Percentiles rank a stretch among this genome's conserved stretches.
phyloP scores from a whole-genome alignment of 306 rosid genomes.

The Gynostemma pentaphyllum region DNA sequence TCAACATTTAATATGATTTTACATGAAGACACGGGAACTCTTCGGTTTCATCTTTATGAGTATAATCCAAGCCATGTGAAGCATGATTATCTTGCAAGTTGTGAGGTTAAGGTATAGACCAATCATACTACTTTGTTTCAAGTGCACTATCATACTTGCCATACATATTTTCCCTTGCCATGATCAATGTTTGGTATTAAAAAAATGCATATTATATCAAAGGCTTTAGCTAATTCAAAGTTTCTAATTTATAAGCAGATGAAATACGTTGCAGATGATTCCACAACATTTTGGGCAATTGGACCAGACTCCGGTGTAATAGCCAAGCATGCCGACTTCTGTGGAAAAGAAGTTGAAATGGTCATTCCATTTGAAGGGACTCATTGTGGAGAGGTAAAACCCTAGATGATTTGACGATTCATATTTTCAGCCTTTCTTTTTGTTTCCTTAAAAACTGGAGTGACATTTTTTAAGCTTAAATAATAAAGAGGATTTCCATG shows the following conservation, averaged over 20 bases:
- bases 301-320: constrained; percentile 72
- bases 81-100: constrained; percentile 73
- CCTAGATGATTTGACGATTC: no score
- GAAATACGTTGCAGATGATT: constrained; percentile 86
- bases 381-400: constrained; percentile 65
- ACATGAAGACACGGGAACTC: constrained; percentile 60
- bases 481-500: no score
- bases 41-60: constrained; percentile 74
- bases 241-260: constrained; percentile 35
- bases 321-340: constrained; percentile 53
- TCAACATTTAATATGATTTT: constrained; percentile 88
- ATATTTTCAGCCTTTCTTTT: no score
- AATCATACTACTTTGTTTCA: neutral
- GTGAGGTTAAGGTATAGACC: constrained; percentile 74
- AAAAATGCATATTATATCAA: no score
- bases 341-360: constrained; percentile 84
- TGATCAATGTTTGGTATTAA: neutral
- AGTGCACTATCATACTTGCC: neutral
- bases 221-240: constrained; percentile 14
- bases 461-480: no score
- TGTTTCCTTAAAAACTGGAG: no score
- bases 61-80: constrained; percentile 53
- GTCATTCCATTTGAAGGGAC: constrained; percentile 87
- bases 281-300: constrained; percentile 82
- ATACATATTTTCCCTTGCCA: neutral